Evolutionary conservation across 2,329 filamentous ascomycete genomes (phyloP).

Genomic region (Epichloe typhina): DNA sequence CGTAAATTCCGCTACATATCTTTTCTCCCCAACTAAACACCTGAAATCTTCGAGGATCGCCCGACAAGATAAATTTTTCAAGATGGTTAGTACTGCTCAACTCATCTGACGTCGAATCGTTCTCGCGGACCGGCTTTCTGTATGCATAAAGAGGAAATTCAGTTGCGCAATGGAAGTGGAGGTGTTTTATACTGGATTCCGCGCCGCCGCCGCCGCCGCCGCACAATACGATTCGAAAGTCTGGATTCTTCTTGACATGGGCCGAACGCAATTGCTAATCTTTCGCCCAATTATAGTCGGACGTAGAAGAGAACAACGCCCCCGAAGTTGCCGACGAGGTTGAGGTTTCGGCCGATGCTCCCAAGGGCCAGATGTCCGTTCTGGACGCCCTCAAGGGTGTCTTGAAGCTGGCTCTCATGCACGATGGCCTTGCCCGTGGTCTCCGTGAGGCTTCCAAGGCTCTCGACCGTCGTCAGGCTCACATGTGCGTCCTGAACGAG

Average conservation of each 20-base stretch:
- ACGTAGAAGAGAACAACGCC: slow-evolving; percentile 98
- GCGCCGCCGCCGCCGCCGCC: background rate
- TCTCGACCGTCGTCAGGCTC: slow-evolving; percentile 93
- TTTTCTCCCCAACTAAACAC: slow-evolving; percentile 16
- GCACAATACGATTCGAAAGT: background rate
- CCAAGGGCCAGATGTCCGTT: slow-evolving; percentile 92
- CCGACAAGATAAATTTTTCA: slow-evolving; percentile 43
- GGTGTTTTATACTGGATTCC: background rate
- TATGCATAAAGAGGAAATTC: too few relatives aligned
- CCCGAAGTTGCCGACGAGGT: slow-evolving; percentile 79
- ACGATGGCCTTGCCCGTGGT: slow-evolving; percentile 97
- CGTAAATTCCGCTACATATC: slow-evolving; percentile 13
- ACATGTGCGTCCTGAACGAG: slow-evolving; percentile 99
- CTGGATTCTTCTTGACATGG: background rate
- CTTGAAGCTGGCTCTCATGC: slow-evolving; percentile 95
- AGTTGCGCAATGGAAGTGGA: background rate
- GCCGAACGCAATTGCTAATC: slow-evolving; percentile 5
- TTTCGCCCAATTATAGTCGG: slow-evolving; percentile 53
- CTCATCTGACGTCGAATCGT: background rate
- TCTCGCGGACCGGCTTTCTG: background rate
- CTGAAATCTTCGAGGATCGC: slow-evolving; percentile 54
- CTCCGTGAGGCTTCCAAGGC: slow-evolving; percentile 98
- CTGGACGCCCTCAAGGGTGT: slow-evolving; percentile 98
- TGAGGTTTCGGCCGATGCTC: slow-evolving; percentile 86
- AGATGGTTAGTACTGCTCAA: slow-evolving; percentile 40